Percentiles rank a stretch among this genome's conserved stretches.
Conservation (phyloP, 2,329 filamentous ascomycete species). For the Fusarium protoensiforme region DNA sequence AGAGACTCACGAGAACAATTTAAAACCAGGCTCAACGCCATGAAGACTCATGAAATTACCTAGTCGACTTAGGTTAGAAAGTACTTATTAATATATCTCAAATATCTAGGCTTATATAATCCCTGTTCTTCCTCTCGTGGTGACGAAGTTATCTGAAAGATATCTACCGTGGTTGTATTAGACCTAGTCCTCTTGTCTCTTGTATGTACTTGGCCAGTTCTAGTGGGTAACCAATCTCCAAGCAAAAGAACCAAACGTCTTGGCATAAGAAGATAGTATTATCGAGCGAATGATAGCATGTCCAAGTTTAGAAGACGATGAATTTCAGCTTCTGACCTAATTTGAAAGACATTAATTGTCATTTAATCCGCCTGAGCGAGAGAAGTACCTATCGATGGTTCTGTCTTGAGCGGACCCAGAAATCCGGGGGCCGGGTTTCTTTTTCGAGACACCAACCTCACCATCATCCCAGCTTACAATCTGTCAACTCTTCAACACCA, state of each 20-base stretch:
- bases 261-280: neutral
- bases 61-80: neutral
- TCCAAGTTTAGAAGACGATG: neutral
- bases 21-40: neutral
- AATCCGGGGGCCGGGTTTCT: slow-evolving; percentile 16
- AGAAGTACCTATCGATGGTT: neutral
- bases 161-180: too few species aligned
- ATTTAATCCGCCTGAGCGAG: neutral
- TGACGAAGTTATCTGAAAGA: neutral
- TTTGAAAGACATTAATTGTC: neutral
- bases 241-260: neutral
- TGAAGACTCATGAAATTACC: neutral
- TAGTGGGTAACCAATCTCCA: neutral
- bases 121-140: rapidly evolving
- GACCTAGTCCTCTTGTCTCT: too few species aligned
- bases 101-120: neutral
- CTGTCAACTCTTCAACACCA: slow-evolving; percentile 13
- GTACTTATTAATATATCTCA: neutral
- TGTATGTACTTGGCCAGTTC: neutral
- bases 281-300: neutral
- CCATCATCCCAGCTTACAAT: neutral
- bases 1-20: neutral
- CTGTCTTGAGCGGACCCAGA: slow-evolving; percentile 7
- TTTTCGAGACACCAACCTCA: slow-evolving; percentile 2
- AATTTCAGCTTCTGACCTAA: neutral